Base-by-base conservation (phyloP, 257 asterid species). In the Penstemon newberryi region DNA sequence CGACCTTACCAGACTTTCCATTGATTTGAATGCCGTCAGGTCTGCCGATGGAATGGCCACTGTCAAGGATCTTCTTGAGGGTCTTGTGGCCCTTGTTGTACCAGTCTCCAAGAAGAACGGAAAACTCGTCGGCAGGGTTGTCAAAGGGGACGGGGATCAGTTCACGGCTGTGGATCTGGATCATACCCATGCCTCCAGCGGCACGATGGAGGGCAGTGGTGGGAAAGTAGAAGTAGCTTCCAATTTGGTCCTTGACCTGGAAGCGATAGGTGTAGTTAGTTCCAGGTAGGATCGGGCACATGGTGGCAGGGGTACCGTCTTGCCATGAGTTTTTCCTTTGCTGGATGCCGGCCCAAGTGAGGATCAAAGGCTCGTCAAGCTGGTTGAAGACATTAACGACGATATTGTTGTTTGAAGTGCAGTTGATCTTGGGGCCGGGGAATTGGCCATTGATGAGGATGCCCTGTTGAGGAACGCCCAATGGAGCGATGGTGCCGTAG, bases 161-260 rank as follows among this genome's bases (percentile, higher is more conserved):
- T 7, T 38, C 66, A 6, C 76, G 76, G 41, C 76, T 72, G 50
- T 72, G 76, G 37, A 72, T 10, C 9, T 72, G 55, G 49, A 72
- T 13, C 8, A 60, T 52, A 5, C 76, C 76, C 2, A 63, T 52
- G 71, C 64, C 76, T 12, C 76, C 76, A 3, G 71, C 39, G 6
- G 76, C 65, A 13, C 69, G 51, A 6, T 72, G 76, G 8, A 72
- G 40, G 12, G 53, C 76, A 0, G 71, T 72, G 43, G 76, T 63
- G 38, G 76, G 76, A 71, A 72, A 72, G 65, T 72, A 72, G 46
- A 53, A 72, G 42, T 11, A 63, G 60, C 52, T 72, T 5, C 76
- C 76, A 11, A 72, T 72, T 49, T 72, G 76, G 37, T 72, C 76
- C 76, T 72, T 72, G 9, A 63, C 76, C 40, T 72, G 76, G 58